A percentile compares a stretch with the other conserved stretches of the same genome.
These are phyloP conservation scores for Vanderwaltozyma polyspora DNA, from an alignment of 805 yeast genomes.

Conservation along the genomic window DNA sequence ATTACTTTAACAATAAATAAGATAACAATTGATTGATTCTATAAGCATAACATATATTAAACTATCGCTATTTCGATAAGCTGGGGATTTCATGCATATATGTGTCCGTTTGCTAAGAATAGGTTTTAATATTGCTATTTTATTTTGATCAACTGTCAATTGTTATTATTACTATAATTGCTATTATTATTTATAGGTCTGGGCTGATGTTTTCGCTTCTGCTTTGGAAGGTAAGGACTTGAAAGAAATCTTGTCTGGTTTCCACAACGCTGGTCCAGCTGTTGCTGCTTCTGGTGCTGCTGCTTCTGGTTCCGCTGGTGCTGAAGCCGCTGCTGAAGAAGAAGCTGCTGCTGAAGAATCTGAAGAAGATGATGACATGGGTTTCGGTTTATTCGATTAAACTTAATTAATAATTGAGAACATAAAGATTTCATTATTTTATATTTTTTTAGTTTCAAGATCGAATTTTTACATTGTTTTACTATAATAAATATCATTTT, in stretches of 20 bases:
- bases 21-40: no score
- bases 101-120: no score
- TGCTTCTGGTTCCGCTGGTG: constrained; percentile 37
- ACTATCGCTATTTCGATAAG: no score
- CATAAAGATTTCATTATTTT: no score
- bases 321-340: constrained; percentile 41
- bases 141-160: not conserved
- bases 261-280: constrained; percentile 35
- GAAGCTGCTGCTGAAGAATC: constrained; percentile 51
- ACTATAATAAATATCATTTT: no score
- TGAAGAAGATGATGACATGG: constrained; percentile 81
- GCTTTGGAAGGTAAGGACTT: constrained; percentile 78
- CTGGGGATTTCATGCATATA: no score
- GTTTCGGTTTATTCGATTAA: constrained; percentile 87
- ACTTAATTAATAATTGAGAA: no score
- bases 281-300: constrained; percentile 34
- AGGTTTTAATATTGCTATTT: no score
- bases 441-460: no score
- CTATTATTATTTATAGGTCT: constrained; percentile 30
- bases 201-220: constrained; percentile 75
- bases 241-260: constrained; percentile 54
- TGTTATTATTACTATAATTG: not conserved
- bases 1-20: not conserved
- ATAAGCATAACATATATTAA: no score
- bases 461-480: no score